Evolutionary conservation across 768 basidiomycete species (phyloP).

Genomic region (Russula griseocarnosa): DNA sequence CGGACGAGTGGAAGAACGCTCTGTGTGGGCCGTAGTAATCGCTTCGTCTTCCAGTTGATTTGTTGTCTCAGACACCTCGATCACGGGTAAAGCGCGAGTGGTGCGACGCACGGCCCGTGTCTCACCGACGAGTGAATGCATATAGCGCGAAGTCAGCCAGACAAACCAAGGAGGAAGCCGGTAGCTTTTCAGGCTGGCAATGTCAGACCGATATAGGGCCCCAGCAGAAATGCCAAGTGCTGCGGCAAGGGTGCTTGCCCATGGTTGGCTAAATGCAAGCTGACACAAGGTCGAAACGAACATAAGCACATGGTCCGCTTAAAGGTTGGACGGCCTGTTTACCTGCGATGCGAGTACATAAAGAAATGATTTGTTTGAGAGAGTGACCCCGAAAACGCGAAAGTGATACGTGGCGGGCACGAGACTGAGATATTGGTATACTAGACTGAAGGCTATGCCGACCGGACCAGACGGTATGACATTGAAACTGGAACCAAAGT

Average conservation of each 20-base stretch:
- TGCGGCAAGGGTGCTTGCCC: slow-evolving; percentile 60
- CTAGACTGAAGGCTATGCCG: slow-evolving; percentile 69
- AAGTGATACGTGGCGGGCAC: slow-evolving; percentile 75
- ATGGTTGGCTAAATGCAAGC: slow-evolving; percentile 66
- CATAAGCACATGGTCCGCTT: background rate
- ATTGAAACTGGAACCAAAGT: slow-evolving; percentile 54
- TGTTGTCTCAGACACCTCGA: slow-evolving; percentile 10
- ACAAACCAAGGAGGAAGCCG: slow-evolving; percentile 62
- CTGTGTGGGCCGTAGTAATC: slow-evolving; percentile 54
- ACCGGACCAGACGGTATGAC: slow-evolving; percentile 72
- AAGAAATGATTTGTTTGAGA: slow-evolving; percentile 72
- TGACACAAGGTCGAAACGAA: slow-evolving; percentile 32
- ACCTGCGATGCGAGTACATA: slow-evolving; percentile 76
- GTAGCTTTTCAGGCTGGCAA: slow-evolving; percentile 74
- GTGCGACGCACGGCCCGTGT: slow-evolving; percentile 61
- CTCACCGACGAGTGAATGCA: slow-evolving; percentile 66
- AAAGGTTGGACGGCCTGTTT: slow-evolving; percentile 25
- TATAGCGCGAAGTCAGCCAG: slow-evolving; percentile 49
- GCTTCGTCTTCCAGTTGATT: slow-evolving; percentile 50
- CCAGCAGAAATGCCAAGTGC: slow-evolving; percentile 66
- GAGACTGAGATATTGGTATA: slow-evolving; percentile 79
- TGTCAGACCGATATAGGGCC: slow-evolving; percentile 77
- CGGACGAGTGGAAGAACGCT: slow-evolving; percentile 17
- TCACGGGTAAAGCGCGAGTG: slow-evolving; percentile 19
- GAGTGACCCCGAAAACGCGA: slow-evolving; percentile 64